A percentile compares a stretch with the other conserved stretches of the same genome.
Conservation (phyloP, 345 rosid species). For the Populus davidiana region DNA sequence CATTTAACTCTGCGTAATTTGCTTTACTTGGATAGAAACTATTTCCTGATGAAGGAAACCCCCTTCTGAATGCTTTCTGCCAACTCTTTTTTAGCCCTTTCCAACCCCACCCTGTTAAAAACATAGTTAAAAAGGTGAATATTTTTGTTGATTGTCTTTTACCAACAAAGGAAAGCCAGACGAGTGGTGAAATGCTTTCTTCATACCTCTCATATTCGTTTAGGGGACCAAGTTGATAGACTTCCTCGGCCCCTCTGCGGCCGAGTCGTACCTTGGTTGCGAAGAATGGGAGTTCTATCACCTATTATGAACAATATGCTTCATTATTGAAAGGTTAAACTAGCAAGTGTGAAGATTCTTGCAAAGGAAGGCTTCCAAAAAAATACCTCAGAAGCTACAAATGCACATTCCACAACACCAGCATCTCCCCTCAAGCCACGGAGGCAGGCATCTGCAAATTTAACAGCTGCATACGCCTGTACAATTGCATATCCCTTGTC, state of each 20-base stretch:
- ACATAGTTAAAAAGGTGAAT: not conserved
- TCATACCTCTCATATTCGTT: constrained; percentile 30
- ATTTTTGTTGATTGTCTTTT: not conserved
- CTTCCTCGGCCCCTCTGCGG: constrained; percentile 30
- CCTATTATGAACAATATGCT: constrained; percentile 34
- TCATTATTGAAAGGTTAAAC: not conserved
- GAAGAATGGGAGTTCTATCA: constrained; percentile 92
- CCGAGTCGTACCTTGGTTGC: constrained; percentile 47
- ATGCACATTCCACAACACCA: constrained; percentile 68
- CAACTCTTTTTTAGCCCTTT: constrained; percentile 82
- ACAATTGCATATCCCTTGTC: not conserved
- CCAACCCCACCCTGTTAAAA: constrained; percentile 55
- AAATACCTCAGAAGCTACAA: constrained; percentile 71
- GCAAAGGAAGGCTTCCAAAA: not conserved
- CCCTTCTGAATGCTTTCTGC: constrained; percentile 82
- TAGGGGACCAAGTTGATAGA: constrained; percentile 29
- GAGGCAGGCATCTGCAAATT: constrained; percentile 93
- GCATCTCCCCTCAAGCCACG: constrained; percentile 88
- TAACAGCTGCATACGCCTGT: constrained; percentile 96
- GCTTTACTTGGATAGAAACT: not conserved
- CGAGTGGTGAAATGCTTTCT: no score
- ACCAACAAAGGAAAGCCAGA: not conserved
- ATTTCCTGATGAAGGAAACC: constrained; percentile 59
- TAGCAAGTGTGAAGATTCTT: not conserved
- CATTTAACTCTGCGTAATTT: not conserved